phyloP scores from a whole-genome alignment of 495 filamentous ascomycete genomes.

The Aspergillus incahuasiensis region DNA sequence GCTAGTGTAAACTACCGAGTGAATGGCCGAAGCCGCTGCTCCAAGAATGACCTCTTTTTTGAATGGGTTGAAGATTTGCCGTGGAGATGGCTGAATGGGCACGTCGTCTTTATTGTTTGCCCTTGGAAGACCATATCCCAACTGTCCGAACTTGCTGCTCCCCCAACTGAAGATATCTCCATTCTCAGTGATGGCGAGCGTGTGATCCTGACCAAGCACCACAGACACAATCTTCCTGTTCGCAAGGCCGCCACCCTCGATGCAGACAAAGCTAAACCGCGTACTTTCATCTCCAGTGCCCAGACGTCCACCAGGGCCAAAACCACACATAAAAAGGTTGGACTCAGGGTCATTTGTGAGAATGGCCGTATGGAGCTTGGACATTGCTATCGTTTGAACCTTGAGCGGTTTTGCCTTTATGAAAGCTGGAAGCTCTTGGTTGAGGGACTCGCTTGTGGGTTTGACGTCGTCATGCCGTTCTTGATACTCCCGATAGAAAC shows the following conservation, averaged over 20 bases:
- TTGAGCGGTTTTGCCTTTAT: slow-evolving; percentile 65
- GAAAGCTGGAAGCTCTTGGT: slow-evolving; percentile 57
- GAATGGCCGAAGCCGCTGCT: slow-evolving; percentile 83
- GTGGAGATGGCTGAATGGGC: slow-evolving; percentile 71
- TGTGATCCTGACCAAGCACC: slow-evolving; percentile 87
- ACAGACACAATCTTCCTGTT: slow-evolving; percentile 67
- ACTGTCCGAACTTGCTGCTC: slow-evolving; percentile 77
- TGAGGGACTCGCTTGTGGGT: slow-evolving; percentile 18
- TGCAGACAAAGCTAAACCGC: slow-evolving; percentile 73
- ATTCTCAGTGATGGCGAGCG: slow-evolving; percentile 71
- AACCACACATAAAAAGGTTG: slow-evolving; percentile 90
- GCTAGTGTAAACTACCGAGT: slow-evolving; percentile 82
- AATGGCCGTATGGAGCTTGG: slow-evolving; percentile 88
- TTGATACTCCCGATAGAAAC: slow-evolving; percentile 61
- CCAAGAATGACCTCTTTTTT: slow-evolving; percentile 82
- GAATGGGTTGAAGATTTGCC: slow-evolving; percentile 85
- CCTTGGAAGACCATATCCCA: slow-evolving; percentile 71
- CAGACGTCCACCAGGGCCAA: slow-evolving; percentile 84
- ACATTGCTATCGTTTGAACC: slow-evolving; percentile 73
- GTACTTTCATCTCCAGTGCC: slow-evolving; percentile 89
- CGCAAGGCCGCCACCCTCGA: slow-evolving; percentile 65
- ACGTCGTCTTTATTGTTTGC: slow-evolving; percentile 58
- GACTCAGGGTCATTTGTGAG: slow-evolving; percentile 85
- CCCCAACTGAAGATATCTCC: slow-evolving; percentile 94
- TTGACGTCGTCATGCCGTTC: slow-evolving; percentile 29